These are phyloP conservation scores for Acer negundo DNA, from an alignment of 345 rosid genomes.

Conservation along the genomic window DNA sequence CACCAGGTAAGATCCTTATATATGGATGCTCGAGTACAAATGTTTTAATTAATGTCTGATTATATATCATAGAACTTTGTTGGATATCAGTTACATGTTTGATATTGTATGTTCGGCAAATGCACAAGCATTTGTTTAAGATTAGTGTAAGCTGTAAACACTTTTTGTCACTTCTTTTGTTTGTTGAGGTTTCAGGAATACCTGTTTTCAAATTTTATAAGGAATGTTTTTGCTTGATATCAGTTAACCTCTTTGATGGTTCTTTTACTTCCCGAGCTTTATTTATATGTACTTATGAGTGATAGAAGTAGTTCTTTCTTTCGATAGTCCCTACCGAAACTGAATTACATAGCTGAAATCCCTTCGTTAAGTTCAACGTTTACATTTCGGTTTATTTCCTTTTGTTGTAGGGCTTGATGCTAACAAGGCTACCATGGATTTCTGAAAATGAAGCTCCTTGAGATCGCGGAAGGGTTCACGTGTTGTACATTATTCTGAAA, in stretches of 20 bases:
- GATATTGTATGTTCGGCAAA: neutral
- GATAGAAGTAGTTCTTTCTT: no score
- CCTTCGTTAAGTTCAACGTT: neutral
- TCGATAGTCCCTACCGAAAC: no score
- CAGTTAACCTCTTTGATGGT: no score
- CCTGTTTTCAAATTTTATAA: slow-evolving; percentile 2
- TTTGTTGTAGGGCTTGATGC: slow-evolving; percentile 27
- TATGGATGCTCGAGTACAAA: neutral
- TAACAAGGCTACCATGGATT: slow-evolving; percentile 8
- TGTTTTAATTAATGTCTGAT: neutral
- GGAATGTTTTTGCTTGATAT: no score
- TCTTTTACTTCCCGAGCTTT: no score
- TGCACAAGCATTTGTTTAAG: no score
- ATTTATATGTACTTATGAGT: neutral
- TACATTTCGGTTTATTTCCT: neutral
- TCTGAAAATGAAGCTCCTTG: slow-evolving; percentile 26
- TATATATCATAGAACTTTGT: no score
- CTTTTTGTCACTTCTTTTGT: neutral
- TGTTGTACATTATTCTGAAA: neutral
- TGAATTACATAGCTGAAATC: neutral
- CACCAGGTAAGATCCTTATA: slow-evolving; percentile 53
- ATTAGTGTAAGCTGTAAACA: neutral
- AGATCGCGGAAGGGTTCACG: neutral
- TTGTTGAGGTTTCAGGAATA: slow-evolving; percentile 14
- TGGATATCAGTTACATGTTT: neutral